Percentiles rank a stretch among this genome's conserved stretches.
Conservation (phyloP, 306 rosid genomes). For the Argentina anserina region DNA sequence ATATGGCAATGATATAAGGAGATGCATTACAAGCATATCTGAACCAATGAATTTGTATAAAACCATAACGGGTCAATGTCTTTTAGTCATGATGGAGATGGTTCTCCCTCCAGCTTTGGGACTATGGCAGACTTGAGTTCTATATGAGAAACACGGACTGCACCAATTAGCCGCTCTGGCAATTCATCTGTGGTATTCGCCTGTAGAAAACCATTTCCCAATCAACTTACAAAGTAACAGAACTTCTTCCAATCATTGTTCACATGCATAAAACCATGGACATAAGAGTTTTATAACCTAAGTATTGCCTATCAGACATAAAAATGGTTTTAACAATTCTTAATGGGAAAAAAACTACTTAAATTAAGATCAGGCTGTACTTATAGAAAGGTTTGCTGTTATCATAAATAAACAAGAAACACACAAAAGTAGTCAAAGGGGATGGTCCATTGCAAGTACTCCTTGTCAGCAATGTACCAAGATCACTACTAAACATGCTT, state of each 20-base stretch:
- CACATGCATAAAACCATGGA: neutral
- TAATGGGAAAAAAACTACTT: neutral
- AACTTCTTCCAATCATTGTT: neutral
- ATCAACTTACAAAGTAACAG: neutral
- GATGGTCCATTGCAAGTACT: neutral
- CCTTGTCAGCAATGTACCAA: neutral
- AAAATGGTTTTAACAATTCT: neutral
- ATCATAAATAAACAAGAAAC: neutral
- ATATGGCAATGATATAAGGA: conserved; percentile 30
- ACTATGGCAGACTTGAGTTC: conserved; percentile 70
- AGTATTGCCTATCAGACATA: neutral
- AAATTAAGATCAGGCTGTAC: too few relatives aligned
- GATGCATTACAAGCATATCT: conserved; percentile 37
- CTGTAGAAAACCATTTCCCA: conserved; percentile 41
- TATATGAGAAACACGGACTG: conserved; percentile 85
- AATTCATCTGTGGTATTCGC: conserved; percentile 84
- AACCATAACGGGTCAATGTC: conserved; percentile 13
- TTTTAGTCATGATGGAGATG: conserved; percentile 50
- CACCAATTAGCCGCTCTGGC: conserved; percentile 93
- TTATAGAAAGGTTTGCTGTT: neutral
- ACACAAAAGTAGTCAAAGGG: neutral
- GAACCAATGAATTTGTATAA: conserved; percentile 51
- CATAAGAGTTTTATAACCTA: neutral
- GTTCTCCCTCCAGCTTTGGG: conserved; percentile 68
- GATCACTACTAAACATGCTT: neutral